Evolutionary conservation across 2,329 filamentous ascomycete species (phyloP).

Genomic region (Magnaporthiopsis incrustans): DNA sequence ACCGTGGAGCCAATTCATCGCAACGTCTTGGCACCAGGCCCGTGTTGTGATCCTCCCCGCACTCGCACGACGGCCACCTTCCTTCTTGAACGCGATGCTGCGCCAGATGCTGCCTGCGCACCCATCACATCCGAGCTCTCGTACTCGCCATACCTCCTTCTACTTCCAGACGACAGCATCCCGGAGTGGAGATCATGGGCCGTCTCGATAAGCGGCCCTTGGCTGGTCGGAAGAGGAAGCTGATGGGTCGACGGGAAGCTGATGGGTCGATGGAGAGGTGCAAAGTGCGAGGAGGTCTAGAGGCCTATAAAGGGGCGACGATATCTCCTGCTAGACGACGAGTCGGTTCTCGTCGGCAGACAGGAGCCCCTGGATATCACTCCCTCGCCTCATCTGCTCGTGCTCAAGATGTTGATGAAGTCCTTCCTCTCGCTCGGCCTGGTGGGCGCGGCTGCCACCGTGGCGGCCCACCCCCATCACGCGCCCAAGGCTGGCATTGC

Average conservation of each 20-base stretch:
- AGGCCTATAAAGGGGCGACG: background rate
- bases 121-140: too few relatives aligned
- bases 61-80: background rate
- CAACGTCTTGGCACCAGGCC: background rate
- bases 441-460: conserved; percentile 21
- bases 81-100: background rate
- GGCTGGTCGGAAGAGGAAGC: background rate
- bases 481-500: conserved; percentile 14
- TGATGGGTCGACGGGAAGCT: background rate
- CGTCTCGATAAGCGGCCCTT: background rate
- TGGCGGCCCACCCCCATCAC: conserved; percentile 19
- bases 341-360: background rate
- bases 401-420: conserved; percentile 5
- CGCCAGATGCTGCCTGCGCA: too few relatives aligned
- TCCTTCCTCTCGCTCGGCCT: conserved; percentile 18
- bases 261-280: too few relatives aligned
- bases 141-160: background rate
- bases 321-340: background rate
- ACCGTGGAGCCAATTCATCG: background rate
- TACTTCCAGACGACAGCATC: background rate
- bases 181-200: background rate
- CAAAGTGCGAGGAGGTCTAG: too few relatives aligned
- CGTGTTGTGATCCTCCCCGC: background rate
- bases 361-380: too few relatives aligned
- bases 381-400: conserved; percentile 1